Conservation (phyloP, 208 protist species). For the Wallacemonas rigidus region DNA sequence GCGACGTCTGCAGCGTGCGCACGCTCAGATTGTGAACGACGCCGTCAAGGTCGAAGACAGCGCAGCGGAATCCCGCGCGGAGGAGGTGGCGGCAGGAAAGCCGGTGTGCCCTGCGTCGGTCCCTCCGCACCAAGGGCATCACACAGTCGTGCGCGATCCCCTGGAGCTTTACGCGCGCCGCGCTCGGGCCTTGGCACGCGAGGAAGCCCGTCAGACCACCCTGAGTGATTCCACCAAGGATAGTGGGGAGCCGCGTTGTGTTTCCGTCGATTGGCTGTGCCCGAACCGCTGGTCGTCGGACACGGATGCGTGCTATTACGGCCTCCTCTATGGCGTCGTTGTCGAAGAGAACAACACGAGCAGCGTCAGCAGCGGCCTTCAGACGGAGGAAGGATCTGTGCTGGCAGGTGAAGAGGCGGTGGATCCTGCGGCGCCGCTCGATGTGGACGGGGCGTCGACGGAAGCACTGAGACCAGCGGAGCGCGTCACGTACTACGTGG, state of each 20-base stretch:
- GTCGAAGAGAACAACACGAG: conserved; percentile 24
- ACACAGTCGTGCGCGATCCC: conserved; percentile 19
- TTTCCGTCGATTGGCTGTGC: conserved; percentile 46
- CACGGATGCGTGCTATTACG: conserved; percentile 59
- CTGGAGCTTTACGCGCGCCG: conserved; percentile 18
- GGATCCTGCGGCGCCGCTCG: not conserved
- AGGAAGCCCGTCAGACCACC: not conserved
- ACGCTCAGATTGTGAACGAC: not conserved
- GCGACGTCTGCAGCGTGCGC: conserved; percentile 8
- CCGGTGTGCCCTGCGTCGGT: no score
- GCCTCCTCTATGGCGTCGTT: conserved; percentile 65
- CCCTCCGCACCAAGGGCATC: not conserved
- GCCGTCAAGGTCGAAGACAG: conserved; percentile 7
- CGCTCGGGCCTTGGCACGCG: conserved; percentile 4
- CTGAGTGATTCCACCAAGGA: not conserved
- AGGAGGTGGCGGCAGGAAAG: not conserved
- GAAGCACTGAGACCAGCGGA: conserved; percentile 12
- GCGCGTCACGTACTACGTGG: conserved; percentile 39
- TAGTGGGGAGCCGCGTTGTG: not conserved
- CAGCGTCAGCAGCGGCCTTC: conserved; percentile 2
- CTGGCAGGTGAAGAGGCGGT: not conserved
- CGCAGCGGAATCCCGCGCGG: not conserved
- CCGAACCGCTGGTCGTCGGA: conserved; percentile 56
- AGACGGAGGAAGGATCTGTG: not conserved
- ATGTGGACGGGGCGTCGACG: not conserved